These are phyloP conservation scores for Fraxinus velutina DNA, from an alignment of 305 asterid genomes.

Conservation along the genomic window DNA sequence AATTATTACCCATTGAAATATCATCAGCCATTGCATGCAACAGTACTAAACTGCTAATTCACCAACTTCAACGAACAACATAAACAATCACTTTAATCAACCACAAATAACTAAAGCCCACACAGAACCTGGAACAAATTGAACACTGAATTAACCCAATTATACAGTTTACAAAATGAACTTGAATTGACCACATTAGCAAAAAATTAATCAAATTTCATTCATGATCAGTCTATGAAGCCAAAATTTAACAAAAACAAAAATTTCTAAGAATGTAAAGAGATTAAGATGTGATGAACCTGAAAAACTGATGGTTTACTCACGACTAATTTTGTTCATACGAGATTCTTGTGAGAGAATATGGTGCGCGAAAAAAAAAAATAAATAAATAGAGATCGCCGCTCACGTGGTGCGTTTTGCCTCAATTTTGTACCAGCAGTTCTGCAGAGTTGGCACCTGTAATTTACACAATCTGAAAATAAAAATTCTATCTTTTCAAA, in stretches of 20 bases:
- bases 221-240: neutral
- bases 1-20: conserved; percentile 44
- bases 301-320: neutral
- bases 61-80: conserved; percentile 5
- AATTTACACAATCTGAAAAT: neutral
- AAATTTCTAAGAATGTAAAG: neutral
- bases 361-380: neutral
- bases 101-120: conserved; percentile 8
- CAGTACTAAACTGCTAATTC: conserved; percentile 17
- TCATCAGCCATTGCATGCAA: conserved; percentile 42
- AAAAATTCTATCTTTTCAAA: too few relatives aligned
- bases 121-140: neutral
- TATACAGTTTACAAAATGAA: neutral
- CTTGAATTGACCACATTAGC: neutral
- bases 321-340: neutral
- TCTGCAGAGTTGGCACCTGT: neutral
- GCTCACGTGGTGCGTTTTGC: neutral
- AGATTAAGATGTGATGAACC: neutral
- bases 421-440: neutral
- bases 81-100: neutral
- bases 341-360: neutral
- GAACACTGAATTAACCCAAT: neutral
- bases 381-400: neutral
- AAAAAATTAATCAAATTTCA: neutral
- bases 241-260: neutral